phyloP scores from a whole-genome alignment of 2,329 filamentous ascomycete species.

The Elsinoe fawcettii region DNA sequence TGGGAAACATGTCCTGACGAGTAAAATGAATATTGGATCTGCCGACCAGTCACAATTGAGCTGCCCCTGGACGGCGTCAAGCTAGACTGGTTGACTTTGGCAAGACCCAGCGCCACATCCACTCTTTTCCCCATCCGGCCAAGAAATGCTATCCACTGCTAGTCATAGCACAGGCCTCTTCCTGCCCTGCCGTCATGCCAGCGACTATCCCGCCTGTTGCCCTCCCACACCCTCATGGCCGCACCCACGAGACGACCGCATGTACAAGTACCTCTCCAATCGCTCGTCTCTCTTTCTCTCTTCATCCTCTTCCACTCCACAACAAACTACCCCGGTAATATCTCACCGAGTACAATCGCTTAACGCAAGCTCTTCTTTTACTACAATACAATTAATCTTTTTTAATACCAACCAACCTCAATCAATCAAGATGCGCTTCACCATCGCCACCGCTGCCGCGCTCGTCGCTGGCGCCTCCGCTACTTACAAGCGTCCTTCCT shows the following conservation, averaged over 20 bases:
- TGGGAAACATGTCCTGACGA: constrained; percentile 12
- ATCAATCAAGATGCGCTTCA: constrained; percentile 44
- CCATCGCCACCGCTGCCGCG: constrained; percentile 28
- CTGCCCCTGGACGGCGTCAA: constrained; percentile 11
- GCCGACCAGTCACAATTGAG: constrained; percentile 8
- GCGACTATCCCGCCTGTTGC: background rate
- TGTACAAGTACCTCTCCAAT: constrained; percentile 12
- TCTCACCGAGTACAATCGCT: constrained; percentile 14
- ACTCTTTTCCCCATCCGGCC: background rate
- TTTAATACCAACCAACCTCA: constrained; percentile 14
- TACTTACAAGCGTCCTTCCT: constrained; percentile 30
- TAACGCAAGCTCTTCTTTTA: background rate
- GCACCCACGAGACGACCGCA: constrained; percentile 5
- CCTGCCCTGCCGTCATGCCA: background rate
- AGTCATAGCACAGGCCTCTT: constrained; percentile 6
- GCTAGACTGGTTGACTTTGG: constrained; percentile 1
- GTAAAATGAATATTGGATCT: constrained; percentile 12
- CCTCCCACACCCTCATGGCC: background rate
- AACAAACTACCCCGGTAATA: constrained; percentile 10
- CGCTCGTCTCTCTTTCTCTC: background rate
- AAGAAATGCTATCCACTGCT: background rate
- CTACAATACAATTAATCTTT: background rate
- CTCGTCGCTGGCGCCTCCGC: constrained; percentile 34
- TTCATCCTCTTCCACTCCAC: constrained; percentile 1
- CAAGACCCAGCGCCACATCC: constrained; percentile 3